Evolutionary conservation across 78 protist genomes (phyloP).

Genomic region (Emiliania huxleyi): DNA sequence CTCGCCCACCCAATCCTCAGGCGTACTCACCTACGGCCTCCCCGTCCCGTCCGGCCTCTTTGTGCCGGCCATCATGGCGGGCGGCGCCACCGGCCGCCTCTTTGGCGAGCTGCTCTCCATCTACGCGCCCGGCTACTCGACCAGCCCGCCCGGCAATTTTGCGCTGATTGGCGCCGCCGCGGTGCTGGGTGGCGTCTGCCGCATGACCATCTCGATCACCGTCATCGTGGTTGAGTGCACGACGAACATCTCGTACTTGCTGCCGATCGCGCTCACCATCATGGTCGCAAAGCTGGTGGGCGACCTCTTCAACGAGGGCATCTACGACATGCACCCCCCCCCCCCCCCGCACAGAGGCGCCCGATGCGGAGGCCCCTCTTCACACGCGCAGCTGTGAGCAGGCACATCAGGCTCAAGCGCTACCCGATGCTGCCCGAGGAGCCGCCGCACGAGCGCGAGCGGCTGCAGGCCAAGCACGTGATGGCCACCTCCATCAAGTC

Average conservation of each 20-base stretch:
- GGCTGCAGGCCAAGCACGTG: neutral
- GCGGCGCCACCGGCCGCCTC: conserved; percentile 17
- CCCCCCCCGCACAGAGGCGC: too few relatives aligned
- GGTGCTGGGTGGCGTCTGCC: conserved; percentile 50
- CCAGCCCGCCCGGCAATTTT: neutral
- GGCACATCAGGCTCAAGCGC: conserved; percentile 59
- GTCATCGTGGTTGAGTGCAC: conserved; percentile 61
- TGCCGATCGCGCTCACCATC: conserved; percentile 79
- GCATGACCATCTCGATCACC: conserved; percentile 63
- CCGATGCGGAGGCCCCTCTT: too few relatives aligned
- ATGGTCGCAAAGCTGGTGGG: conserved; percentile 78
- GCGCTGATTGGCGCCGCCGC: conserved; percentile 40
- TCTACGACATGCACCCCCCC: conserved; percentile 71
- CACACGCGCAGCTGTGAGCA: too few relatives aligned
- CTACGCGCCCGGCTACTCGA: neutral
- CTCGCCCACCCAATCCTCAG: too few relatives aligned
- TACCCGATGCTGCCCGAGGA: conserved; percentile 78
- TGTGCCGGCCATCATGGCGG: conserved; percentile 4
- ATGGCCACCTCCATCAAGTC: neutral
- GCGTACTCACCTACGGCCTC: neutral
- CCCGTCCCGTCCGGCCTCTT: conserved; percentile 29
- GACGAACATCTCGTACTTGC: conserved; percentile 49
- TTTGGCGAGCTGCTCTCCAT: neutral
- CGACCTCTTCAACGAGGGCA: conserved; percentile 70
- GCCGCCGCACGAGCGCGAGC: conserved; percentile 49